A percentile compares a stretch with the other conserved stretches of the same genome.
Evolutionary conservation across 768 basidiomycete species (phyloP).

Genomic region (Russula emetica): DNA sequence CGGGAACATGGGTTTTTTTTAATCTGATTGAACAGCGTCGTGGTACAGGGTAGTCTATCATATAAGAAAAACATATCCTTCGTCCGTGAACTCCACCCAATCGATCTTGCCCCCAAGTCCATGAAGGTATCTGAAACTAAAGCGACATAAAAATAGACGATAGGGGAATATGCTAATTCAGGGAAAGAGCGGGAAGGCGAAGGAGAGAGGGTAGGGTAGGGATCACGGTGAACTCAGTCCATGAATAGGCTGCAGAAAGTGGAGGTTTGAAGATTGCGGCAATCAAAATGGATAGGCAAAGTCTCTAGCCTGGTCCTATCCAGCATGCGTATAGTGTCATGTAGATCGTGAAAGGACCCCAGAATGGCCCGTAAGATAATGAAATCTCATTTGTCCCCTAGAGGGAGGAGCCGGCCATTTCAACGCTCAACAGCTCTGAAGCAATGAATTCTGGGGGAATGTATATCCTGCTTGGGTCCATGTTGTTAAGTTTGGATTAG

Average conservation of each 20-base stretch:
- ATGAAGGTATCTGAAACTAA: constrained; percentile 1
- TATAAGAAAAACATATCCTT: constrained; percentile 6
- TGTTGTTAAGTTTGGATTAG: constrained; percentile 78
- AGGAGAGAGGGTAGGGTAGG: neutral
- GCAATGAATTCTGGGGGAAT: constrained; percentile 62
- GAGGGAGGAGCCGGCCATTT: neutral
- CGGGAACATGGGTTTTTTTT: neutral
- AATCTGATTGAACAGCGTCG: constrained; percentile 28
- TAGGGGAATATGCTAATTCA: constrained; percentile 2
- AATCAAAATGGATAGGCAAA: constrained; percentile 15
- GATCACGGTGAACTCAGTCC: neutral
- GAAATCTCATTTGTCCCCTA: neutral
- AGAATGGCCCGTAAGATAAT: constrained; percentile 8
- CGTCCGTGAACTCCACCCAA: constrained; percentile 12
- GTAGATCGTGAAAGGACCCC: constrained; percentile 17
- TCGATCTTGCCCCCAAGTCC: neutral
- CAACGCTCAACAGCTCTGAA: constrained; percentile 14
- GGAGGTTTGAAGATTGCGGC: constrained; percentile 5
- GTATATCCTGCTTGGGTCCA: constrained; percentile 74
- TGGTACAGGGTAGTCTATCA: constrained; percentile 17
- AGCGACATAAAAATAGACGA: neutral
- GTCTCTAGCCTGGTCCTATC: constrained; percentile 7
- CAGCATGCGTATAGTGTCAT: constrained; percentile 22
- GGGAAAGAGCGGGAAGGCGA: neutral
- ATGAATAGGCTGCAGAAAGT: constrained; percentile 14